Percentiles rank a stretch among this genome's conserved stretches.
Evolutionary conservation across 1,284 basidiomycete genomes (phyloP).

Genomic region (Ceratobasidium sp.): DNA sequence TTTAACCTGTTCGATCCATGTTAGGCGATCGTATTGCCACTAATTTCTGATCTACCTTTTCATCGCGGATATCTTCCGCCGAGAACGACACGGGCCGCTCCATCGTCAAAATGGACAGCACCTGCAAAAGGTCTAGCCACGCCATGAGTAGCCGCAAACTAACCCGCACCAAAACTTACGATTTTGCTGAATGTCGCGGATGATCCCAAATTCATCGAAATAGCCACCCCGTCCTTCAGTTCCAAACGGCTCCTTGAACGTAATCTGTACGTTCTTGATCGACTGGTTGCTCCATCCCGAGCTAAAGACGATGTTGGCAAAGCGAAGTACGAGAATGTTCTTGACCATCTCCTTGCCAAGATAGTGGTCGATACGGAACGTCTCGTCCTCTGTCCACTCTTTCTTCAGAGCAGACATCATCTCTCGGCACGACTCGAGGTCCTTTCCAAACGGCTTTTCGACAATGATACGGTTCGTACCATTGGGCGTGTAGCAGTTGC

Average conservation of each 20-base stretch:
- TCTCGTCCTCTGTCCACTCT: slow-evolving; percentile 95
- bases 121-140: slow-evolving; percentile 85
- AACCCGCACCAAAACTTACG: slow-evolving; percentile 65
- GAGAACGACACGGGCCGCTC: slow-evolving; percentile 97
- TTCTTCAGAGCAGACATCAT: slow-evolving; percentile 84
- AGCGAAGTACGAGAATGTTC: slow-evolving; percentile 93
- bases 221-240: slow-evolving; percentile 97
- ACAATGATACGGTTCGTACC: slow-evolving; percentile 92
- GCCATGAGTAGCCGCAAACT: slow-evolving; percentile 14
- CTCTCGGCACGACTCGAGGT: slow-evolving; percentile 85
- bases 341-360: slow-evolving; percentile 99
- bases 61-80: slow-evolving; percentile 95
- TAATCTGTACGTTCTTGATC: slow-evolving; percentile 96
- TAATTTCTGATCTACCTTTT: slow-evolving; percentile 75
- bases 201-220: slow-evolving; percentile 99
- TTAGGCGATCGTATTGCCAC: slow-evolving; percentile 20
- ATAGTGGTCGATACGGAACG: slow-evolving; percentile 98
- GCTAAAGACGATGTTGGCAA: slow-evolving; percentile 90
- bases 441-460: slow-evolving; percentile 97
- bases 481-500: slow-evolving; percentile 78
- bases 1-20: slow-evolving; percentile 76
- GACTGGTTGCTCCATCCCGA: slow-evolving; percentile 94
- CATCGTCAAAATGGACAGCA: slow-evolving; percentile 93
- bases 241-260: slow-evolving; percentile 98
- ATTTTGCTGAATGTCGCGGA: slow-evolving; percentile 96